Conservation (phyloP, 2,329 filamentous ascomycete species). For the Paecilomyces sp. region DNA sequence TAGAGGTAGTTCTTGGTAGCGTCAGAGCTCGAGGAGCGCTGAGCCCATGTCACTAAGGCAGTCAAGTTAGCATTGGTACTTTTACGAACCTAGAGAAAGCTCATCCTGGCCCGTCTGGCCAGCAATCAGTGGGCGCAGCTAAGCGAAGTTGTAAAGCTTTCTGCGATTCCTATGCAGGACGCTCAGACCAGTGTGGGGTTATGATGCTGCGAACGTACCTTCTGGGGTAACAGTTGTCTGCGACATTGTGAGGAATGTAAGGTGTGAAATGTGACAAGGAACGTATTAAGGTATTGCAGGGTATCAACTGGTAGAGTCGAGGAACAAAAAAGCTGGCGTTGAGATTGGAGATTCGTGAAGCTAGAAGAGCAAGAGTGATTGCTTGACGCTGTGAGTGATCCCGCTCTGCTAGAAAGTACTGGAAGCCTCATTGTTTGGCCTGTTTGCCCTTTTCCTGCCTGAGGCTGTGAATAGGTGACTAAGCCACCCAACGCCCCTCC, state of each 20-base stretch:
- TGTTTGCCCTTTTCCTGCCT: slow-evolving; percentile 22
- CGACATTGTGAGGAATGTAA: neutral
- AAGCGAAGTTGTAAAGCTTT: neutral
- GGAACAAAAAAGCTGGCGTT: neutral
- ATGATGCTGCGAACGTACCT: neutral
- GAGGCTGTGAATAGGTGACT: slow-evolving; percentile 13
- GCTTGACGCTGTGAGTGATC: neutral
- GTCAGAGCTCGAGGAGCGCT: slow-evolving; percentile 79
- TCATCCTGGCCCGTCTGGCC: neutral
- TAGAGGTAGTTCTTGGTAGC: slow-evolving; percentile 89
- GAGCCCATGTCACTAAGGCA: slow-evolving; percentile 82
- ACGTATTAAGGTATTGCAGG: neutral
- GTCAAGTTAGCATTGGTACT: slow-evolving; percentile 5
- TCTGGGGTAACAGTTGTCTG: neutral
- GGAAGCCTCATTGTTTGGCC: slow-evolving; percentile 31
- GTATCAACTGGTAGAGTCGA: neutral
- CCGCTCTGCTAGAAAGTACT: slow-evolving; percentile 31
- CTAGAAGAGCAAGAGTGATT: neutral
- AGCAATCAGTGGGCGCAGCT: neutral
- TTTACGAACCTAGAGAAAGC: neutral
- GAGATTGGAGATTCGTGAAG: neutral
- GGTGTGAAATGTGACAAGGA: neutral
- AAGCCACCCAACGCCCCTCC: neutral
- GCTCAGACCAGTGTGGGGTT: neutral
- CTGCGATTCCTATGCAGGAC: neutral